Evolutionary conservation across 1,139 yeast genomes (phyloP).

Genomic region (Taiozyma sp.): DNA sequence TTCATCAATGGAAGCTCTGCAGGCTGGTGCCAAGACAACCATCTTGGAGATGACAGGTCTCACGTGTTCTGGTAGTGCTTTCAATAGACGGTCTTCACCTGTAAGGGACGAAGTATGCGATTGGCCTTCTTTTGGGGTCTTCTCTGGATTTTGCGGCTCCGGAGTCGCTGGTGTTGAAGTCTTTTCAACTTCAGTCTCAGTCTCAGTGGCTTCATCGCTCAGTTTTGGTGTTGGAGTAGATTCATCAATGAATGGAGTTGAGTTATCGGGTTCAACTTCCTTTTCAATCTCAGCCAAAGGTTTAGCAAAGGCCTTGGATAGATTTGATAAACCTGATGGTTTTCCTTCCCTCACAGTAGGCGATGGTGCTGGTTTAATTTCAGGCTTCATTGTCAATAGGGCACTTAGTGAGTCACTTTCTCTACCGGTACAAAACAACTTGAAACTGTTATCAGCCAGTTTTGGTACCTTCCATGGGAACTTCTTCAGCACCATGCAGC

Average conservation of each 20-base stretch:
- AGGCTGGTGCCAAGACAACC: constrained; percentile 83
- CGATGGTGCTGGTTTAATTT: constrained; percentile 29
- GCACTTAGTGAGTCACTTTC: constrained; percentile 37
- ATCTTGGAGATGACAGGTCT: constrained; percentile 62
- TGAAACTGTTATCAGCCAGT: constrained; percentile 76
- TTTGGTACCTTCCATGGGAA: constrained; percentile 99
- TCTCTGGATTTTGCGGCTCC: not conserved
- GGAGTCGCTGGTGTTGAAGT: not conserved
- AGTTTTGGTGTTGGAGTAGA: constrained; percentile 10
- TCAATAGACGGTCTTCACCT: constrained; percentile 66
- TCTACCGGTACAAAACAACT: constrained; percentile 42
- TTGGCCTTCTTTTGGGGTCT: constrained; percentile 13
- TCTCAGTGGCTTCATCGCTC: constrained; percentile 21
- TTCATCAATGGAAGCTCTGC: constrained; percentile 81
- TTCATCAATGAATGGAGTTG: constrained; percentile 1
- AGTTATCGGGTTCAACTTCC: constrained; percentile 5
- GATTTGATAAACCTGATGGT: constrained; percentile 19
- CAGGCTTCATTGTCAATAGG: constrained; percentile 33
- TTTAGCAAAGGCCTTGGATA: constrained; percentile 30
- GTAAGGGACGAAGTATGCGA: constrained; percentile 37
- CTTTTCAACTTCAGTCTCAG: constrained; percentile 1
- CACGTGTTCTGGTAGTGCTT: constrained; percentile 67
- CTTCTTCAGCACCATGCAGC: constrained; percentile 91
- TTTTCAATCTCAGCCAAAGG: constrained; percentile 25
- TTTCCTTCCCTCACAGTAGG: constrained; percentile 9